Conservation (phyloP, 768 basidiomycete genomes). For the Rhodotorula toruloides region DNA sequence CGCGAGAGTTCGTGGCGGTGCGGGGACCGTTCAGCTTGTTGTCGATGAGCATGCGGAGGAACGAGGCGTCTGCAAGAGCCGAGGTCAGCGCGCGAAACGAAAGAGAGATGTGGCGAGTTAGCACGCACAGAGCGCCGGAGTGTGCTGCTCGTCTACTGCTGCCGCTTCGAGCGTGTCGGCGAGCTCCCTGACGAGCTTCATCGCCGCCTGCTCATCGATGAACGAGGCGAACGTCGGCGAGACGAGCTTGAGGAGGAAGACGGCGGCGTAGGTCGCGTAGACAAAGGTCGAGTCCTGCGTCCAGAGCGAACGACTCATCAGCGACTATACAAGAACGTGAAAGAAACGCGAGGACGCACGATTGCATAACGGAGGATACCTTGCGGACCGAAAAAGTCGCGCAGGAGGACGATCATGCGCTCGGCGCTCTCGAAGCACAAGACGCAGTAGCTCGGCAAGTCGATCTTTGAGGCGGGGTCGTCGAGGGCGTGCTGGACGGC, state of each 20-base stretch:
- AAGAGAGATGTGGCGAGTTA: background rate
- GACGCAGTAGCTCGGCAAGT: slow-evolving; percentile 35
- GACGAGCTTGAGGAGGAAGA: slow-evolving; percentile 85
- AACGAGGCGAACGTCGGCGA: slow-evolving; percentile 76
- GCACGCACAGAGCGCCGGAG: slow-evolving; percentile 79
- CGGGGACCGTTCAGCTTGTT: slow-evolving; percentile 36
- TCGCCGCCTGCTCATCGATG: slow-evolving; percentile 65
- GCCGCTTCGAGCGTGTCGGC: slow-evolving; percentile 71
- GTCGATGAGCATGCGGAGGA: slow-evolving; percentile 37
- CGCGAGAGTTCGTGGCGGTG: slow-evolving; percentile 34
- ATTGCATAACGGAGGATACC: slow-evolving; percentile 78
- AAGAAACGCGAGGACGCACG: background rate
- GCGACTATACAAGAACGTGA: background rate
- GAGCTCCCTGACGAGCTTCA: slow-evolving; percentile 69
- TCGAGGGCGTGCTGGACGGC: slow-evolving; percentile 95
- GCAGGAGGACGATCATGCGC: slow-evolving; percentile 54
- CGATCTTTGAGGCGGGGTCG: slow-evolving; percentile 44
- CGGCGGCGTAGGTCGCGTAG: slow-evolving; percentile 82
- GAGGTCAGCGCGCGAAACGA: no score
- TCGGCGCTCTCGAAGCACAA: slow-evolving; percentile 35
- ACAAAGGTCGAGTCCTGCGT: slow-evolving; percentile 74
- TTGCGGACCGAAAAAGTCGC: slow-evolving; percentile 69
- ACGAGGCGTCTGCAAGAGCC: slow-evolving; percentile 21
- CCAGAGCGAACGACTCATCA: background rate
- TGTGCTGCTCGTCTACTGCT: slow-evolving; percentile 73